Conservation (phyloP, 202 grass and related monocot species). For the Setaria italica region DNA sequence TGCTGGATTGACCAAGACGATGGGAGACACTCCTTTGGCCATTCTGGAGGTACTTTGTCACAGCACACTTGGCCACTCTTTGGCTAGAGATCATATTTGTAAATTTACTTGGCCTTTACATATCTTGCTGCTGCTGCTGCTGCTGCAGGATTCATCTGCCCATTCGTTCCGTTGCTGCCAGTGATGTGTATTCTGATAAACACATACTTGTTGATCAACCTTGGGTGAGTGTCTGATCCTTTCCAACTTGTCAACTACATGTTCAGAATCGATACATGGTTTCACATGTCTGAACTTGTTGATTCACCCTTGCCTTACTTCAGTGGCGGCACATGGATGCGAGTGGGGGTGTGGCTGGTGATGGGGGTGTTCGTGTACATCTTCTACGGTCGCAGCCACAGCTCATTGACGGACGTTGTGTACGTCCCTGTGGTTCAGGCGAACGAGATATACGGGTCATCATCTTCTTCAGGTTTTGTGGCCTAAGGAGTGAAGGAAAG, state of each 20-base stretch:
- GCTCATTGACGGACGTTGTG: conserved; percentile 72
- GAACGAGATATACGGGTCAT: conserved; percentile 66
- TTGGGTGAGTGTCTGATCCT: conserved; percentile 59
- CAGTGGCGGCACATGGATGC: conserved; percentile 75
- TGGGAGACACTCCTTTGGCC: conserved; percentile 82
- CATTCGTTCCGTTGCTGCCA: conserved; percentile 81
- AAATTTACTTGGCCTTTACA: not conserved
- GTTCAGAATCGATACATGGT: not conserved
- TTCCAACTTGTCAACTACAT: not conserved
- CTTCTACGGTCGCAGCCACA: conserved; percentile 87
- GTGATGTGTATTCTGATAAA: conserved; percentile 96
- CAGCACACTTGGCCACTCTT: not conserved
- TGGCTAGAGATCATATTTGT: not conserved
- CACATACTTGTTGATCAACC: conserved; percentile 91
- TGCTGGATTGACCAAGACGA: conserved; percentile 95
- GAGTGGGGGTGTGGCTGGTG: conserved; percentile 81
- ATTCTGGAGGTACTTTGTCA: conserved; percentile 79
- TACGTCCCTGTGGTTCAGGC: conserved; percentile 82
- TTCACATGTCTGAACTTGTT: conserved; percentile 25
- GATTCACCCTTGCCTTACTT: conserved; percentile 17
- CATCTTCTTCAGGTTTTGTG: conserved; percentile 52
- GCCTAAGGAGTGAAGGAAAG: conserved; percentile 26
- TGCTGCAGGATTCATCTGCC: conserved; percentile 84
- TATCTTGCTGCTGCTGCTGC: conserved; percentile 23
- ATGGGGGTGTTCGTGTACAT: conserved; percentile 85